These are phyloP conservation scores for Fraxinus pennsylvanica DNA, from an alignment of 257 asterid genomes.

Conservation along the genomic window DNA sequence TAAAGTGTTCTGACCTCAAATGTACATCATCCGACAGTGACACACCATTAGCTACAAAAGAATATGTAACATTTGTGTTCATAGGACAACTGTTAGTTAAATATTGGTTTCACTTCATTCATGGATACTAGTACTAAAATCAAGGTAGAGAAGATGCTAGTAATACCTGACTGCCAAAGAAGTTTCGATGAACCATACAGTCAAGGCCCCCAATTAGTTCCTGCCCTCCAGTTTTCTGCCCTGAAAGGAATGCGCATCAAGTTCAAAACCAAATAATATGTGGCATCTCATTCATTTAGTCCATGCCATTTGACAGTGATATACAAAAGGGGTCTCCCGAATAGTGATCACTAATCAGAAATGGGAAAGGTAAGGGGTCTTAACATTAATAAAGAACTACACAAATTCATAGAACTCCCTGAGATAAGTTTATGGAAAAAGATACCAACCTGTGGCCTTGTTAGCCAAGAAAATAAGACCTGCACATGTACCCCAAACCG, in stretches of 20 bases:
- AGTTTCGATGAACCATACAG: conserved; percentile 87
- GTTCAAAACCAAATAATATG: conserved; percentile 20
- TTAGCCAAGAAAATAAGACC: conserved; percentile 94
- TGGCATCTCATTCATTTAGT: not conserved
- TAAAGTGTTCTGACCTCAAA: not conserved
- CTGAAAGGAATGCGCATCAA: conserved; percentile 41
- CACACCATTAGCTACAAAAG: not conserved
- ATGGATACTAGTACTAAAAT: not conserved
- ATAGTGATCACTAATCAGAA: not conserved
- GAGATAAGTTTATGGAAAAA: not conserved
- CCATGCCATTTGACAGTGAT: too few relatives aligned
- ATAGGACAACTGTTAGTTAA: not conserved
- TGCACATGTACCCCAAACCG: conserved; percentile 99
- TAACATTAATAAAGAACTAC: not conserved
- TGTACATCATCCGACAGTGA: conserved; percentile 6
- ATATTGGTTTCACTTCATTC: conserved; percentile 5
- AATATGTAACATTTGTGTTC: not conserved
- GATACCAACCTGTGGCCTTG: conserved; percentile 68
- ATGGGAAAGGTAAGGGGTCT: conserved; percentile 1
- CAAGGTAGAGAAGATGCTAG: conserved; percentile 15
- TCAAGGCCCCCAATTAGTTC: conserved; percentile 93
- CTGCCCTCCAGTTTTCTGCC: conserved; percentile 93
- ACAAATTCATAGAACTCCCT: conserved; percentile 6
- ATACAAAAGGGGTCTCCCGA: not conserved
- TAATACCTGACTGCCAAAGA: conserved; percentile 88